Percentiles rank a stretch among this genome's conserved stretches.
These are phyloP conservation scores for Capsicum rhomboideum DNA, from an alignment of 257 asterid genomes.

Conservation along the genomic window DNA sequence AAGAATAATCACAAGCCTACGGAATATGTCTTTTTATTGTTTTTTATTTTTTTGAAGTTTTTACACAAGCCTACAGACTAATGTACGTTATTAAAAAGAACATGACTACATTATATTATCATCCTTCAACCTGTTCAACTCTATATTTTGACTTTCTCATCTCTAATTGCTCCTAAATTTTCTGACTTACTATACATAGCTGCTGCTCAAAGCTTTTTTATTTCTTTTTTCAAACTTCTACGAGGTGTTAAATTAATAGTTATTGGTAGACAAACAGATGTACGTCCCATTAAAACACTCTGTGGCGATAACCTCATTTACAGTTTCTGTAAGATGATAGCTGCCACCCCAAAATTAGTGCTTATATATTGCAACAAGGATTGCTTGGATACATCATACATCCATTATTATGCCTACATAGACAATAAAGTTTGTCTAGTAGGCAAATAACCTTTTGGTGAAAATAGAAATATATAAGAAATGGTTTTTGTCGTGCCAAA, in stretches of 20 bases:
- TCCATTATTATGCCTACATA: conserved; percentile 29
- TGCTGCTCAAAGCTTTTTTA: background rate
- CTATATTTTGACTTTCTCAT: background rate
- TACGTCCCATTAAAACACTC: background rate
- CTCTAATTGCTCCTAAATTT: background rate
- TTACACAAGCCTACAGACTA: too few relatives aligned
- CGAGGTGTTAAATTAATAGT: conserved; percentile 19
- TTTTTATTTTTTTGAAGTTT: too few relatives aligned
- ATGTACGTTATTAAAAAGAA: too few relatives aligned
- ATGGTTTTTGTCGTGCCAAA: background rate
- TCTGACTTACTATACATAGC: background rate
- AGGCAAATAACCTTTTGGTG: too few relatives aligned
- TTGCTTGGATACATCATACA: conserved; percentile 39
- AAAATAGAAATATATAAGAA: too few relatives aligned
- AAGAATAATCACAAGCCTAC: too few relatives aligned
- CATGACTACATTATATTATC: background rate
- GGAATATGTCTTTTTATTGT: too few relatives aligned
- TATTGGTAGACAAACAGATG: conserved; percentile 42
- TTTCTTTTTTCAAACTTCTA: too few relatives aligned
- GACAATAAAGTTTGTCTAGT: background rate
- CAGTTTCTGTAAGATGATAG: conserved; percentile 57
- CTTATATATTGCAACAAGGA: conserved; percentile 33
- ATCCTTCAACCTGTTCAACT: background rate
- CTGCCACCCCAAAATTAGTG: conserved; percentile 59
- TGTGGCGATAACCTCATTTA: conserved; percentile 8